Conservation (phyloP, 2,329 filamentous ascomycete species). For the Lomentospora prolificans region DNA sequence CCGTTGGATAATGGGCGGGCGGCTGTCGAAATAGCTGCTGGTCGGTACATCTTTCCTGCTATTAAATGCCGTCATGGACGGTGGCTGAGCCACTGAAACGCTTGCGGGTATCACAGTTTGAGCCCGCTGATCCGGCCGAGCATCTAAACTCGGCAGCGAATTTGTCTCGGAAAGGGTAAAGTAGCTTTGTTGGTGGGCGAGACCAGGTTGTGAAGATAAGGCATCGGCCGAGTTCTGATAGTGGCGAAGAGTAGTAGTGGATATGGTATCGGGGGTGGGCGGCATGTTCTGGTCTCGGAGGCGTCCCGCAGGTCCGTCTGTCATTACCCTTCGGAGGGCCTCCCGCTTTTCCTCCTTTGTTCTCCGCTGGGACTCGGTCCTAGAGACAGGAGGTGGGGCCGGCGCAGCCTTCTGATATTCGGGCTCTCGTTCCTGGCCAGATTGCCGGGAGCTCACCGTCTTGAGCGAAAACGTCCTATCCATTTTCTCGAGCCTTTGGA, state of each 20-base stretch:
- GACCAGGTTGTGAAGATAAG: slow-evolving; percentile 21
- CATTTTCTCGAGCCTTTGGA: slow-evolving; percentile 35
- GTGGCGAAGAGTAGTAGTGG: slow-evolving; percentile 41
- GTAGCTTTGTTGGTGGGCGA: slow-evolving; percentile 22
- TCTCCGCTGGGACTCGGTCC: slow-evolving; percentile 16
- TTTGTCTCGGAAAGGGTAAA: slow-evolving; percentile 19
- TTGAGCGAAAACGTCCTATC: slow-evolving; percentile 16
- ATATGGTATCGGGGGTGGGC: slow-evolving; percentile 51
- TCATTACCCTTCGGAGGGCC: slow-evolving; percentile 37
- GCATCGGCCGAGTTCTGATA: slow-evolving; percentile 43
- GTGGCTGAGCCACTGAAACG: slow-evolving; percentile 14
- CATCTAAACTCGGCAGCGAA: not conserved
- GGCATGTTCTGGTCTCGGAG: slow-evolving; percentile 36
- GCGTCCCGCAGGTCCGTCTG: slow-evolving; percentile 32
- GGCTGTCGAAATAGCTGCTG: slow-evolving; percentile 19
- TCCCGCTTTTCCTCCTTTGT: slow-evolving; percentile 38
- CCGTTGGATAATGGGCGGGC: slow-evolving; percentile 24
- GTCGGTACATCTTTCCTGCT: slow-evolving; percentile 18
- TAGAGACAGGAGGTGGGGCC: slow-evolving; percentile 10
- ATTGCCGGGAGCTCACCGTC: slow-evolving; percentile 21
- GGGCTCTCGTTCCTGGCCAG: slow-evolving; percentile 18
- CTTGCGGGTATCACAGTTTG: not conserved
- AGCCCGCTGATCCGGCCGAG: not conserved
- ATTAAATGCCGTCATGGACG: slow-evolving; percentile 23
- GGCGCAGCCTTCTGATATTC: slow-evolving; percentile 11